Evolutionary conservation across 148 eudicot genomes (phyloP).

Genomic region (Amaranthus cruentus): DNA sequence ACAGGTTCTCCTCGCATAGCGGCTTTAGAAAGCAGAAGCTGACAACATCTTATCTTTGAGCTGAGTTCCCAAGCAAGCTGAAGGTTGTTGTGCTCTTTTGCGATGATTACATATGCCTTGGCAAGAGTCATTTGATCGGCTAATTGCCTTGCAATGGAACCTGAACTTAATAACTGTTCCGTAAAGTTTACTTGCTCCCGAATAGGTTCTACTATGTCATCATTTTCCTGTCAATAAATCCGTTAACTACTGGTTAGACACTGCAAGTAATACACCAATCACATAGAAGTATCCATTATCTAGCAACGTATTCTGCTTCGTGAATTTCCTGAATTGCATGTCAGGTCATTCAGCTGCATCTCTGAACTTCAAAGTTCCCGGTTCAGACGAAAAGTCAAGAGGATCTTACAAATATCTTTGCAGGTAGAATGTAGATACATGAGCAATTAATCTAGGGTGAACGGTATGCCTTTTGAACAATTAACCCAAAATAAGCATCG

Average conservation of each 20-base stretch:
- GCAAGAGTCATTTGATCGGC: slow-evolving; percentile 75
- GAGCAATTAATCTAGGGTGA: no score
- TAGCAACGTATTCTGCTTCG: no score
- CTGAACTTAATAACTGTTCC: slow-evolving; percentile 39
- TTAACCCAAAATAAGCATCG: no score
- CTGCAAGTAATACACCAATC: not conserved
- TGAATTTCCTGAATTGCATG: no score
- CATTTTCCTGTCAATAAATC: slow-evolving; percentile 41
- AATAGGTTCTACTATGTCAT: slow-evolving; percentile 17
- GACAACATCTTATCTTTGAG: slow-evolving; percentile 64
- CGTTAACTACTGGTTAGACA: slow-evolving; percentile 4
- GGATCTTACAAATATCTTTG: no score
- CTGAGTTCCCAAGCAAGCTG: slow-evolving; percentile 81
- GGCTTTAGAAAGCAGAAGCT: slow-evolving; percentile 70
- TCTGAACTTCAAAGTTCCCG: no score
- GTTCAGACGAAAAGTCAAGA: no score
- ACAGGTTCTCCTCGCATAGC: slow-evolving; percentile 65
- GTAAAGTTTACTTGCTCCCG: slow-evolving; percentile 39
- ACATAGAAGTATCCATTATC: not conserved
- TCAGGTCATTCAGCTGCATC: no score
- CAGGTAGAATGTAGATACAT: no score
- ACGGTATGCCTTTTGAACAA: no score
- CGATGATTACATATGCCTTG: slow-evolving; percentile 72
- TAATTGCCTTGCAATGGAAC: slow-evolving; percentile 65
- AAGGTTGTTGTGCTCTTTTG: slow-evolving; percentile 75